Percentiles rank a stretch among this genome's conserved stretches.
phyloP scores from a whole-genome alignment of 2,329 filamentous ascomycete species.

The Chalaropsis thielavioides region DNA sequence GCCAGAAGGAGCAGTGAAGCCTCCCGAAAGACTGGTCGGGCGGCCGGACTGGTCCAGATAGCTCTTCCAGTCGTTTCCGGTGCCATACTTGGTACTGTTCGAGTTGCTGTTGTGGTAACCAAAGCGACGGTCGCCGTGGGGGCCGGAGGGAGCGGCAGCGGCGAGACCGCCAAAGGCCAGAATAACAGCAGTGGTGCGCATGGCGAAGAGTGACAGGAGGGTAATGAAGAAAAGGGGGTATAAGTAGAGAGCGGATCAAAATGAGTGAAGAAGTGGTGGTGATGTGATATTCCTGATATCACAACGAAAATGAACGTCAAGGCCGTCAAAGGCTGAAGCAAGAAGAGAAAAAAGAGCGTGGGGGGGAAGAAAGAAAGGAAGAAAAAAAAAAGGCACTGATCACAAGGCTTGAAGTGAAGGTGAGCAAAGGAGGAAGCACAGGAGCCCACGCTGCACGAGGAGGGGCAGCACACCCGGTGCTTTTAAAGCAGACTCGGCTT shows the following conservation, averaged over 20 bases:
- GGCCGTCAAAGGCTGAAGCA: neutral
- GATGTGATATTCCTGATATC: neutral
- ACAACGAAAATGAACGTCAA: neutral
- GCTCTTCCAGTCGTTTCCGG: neutral
- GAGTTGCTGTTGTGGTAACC: neutral
- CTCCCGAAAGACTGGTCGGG: neutral
- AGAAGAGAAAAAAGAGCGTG: neutral
- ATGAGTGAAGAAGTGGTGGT: neutral
- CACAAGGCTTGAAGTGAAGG: neutral
- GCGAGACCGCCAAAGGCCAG: conserved; percentile 7
- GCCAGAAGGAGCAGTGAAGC: neutral
- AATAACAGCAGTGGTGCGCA: conserved; percentile 8
- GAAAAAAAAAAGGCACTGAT: neutral
- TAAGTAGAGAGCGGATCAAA: too few relatives aligned
- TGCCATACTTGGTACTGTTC: neutral
- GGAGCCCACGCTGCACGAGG: neutral
- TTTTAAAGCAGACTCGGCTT: neutral
- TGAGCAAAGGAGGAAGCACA: neutral
- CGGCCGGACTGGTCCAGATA: neutral
- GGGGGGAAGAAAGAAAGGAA: neutral
- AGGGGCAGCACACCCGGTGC: neutral
- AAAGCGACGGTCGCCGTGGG: neutral
- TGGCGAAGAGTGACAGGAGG: neutral
- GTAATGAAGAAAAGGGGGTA: too few relatives aligned
- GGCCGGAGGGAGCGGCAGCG: neutral